Evolutionary conservation across 2,329 filamentous ascomycete species (phyloP), one percentile per base, ranked within the genome.

Genomic region (Claviceps capensis): DNA sequence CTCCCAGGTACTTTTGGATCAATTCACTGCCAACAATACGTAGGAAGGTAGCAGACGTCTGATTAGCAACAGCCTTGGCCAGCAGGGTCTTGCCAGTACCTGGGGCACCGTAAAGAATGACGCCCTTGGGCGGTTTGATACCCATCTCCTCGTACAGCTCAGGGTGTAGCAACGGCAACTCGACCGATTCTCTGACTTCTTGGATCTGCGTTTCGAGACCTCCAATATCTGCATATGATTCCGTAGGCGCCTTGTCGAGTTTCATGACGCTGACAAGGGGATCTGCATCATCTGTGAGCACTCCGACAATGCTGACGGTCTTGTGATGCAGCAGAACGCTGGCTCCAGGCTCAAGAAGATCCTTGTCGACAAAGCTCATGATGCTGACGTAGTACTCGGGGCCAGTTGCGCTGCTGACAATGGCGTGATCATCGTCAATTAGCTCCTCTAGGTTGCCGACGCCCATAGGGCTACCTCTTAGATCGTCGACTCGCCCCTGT

Each of bases 111-210:
- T 98, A 98, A 26, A 98, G 83, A 63, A 98, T 98, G 61, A 98
- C 93, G 78, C 93, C 93, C 79, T 98, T 98, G 55, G 93, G 93
- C 4, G 93, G 93, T 72, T 98, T 98, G 78, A 98, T 97, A 64
- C 93, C 93, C 93, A 98, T 98, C 75, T 98, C 93, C 70, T 98
- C 93, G 71, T 98, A 98, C 50, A 98, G 74, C 71, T 98, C 93
- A 0, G 93, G 93, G 67, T 98, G 93, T 54, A 98, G 76, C 57
- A 98, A 76, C 5, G 93, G 93, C 62, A 98, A 71, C 72, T 98
- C 93, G 53, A 98, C 93, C 1, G 93, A 95, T 73, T 98, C 93
- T 60, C 93, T 80, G 46, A 98, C 93, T 72, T 98, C 93, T 66
- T 98, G 93, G 55, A 98, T 98, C 69, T 98, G 93, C 53, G 79